A percentile compares a stretch with the other conserved stretches of the same genome.
Evolutionary conservation across 169 alveolate species (phyloP).

Genomic region (Plasmodium knowlesi): DNA sequence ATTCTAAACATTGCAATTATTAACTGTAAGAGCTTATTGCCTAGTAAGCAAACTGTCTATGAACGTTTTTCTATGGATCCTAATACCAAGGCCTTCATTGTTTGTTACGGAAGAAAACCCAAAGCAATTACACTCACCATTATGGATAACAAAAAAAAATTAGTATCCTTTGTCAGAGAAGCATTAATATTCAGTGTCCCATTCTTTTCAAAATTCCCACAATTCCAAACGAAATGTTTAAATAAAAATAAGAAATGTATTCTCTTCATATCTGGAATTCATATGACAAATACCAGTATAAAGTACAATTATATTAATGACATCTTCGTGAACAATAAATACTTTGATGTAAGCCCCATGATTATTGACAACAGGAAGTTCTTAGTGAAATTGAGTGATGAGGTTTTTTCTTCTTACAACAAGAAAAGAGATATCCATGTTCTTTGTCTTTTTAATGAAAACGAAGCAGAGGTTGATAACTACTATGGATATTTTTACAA

Average conservation of each 20-base stretch:
- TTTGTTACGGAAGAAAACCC: slow-evolving; percentile 67
- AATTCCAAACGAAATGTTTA: slow-evolving; percentile 68
- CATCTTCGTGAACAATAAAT: slow-evolving; percentile 65
- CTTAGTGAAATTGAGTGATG: slow-evolving; percentile 58
- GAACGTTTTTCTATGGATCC: slow-evolving; percentile 40
- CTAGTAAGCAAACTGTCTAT: slow-evolving; percentile 60
- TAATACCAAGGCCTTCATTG: slow-evolving; percentile 26
- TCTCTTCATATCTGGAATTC: slow-evolving; percentile 9
- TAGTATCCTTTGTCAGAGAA: slow-evolving; percentile 43
- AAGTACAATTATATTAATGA: slow-evolving; percentile 73
- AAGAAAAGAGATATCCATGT: slow-evolving; percentile 70
- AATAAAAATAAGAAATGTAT: slow-evolving; percentile 68
- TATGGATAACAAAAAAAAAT: slow-evolving; percentile 48
- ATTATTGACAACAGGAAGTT: slow-evolving; percentile 37
- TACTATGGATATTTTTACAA: slow-evolving; percentile 66
- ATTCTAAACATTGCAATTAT: slow-evolving; percentile 65
- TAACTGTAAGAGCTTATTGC: slow-evolving; percentile 53
- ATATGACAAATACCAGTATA: background rate
- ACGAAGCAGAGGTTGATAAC: background rate
- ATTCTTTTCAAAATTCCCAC: slow-evolving; percentile 70
- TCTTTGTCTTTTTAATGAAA: slow-evolving; percentile 40
- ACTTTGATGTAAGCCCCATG: slow-evolving; percentile 36
- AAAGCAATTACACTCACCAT: slow-evolving; percentile 27
- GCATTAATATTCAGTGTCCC: slow-evolving; percentile 66
- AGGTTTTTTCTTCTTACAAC: slow-evolving; percentile 11